Evolutionary conservation across 257 asterid species (phyloP).

Genomic region (Cruciata laevipes): DNA sequence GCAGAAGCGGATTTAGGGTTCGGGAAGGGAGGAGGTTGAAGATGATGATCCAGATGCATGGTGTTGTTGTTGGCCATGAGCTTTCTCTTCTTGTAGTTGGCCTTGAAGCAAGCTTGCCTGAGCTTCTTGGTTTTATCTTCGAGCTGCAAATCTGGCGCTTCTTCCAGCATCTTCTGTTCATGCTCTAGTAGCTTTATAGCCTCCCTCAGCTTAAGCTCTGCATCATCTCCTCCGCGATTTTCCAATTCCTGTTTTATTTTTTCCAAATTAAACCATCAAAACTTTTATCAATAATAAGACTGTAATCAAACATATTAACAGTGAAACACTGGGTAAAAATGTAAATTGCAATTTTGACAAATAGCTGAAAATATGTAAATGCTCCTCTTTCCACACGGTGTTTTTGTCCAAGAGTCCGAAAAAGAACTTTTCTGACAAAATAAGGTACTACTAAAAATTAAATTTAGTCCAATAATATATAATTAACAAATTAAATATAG

Average conservation of each 20-base stretch:
- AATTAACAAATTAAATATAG: too few relatives aligned
- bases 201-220: slow-evolving; percentile 21
- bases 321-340: too few relatives aligned
- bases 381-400: too few relatives aligned
- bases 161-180: slow-evolving; percentile 52
- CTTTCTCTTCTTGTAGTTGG: slow-evolving; percentile 65
- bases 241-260: slow-evolving; percentile 36
- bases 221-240: slow-evolving; percentile 30
- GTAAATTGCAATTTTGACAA: too few relatives aligned
- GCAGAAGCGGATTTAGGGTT: neutral
- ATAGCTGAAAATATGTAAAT: too few relatives aligned
- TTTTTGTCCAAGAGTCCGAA: too few relatives aligned
- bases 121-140: slow-evolving; percentile 58
- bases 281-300: too few relatives aligned
- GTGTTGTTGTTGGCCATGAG: slow-evolving; percentile 16
- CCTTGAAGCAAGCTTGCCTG: slow-evolving; percentile 70
- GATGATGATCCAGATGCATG: slow-evolving; percentile 2
- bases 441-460: too few relatives aligned
- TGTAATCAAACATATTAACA: too few relatives aligned
- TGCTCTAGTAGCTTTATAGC: slow-evolving; percentile 36
- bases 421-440: too few relatives aligned
- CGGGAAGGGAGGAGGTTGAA: neutral
- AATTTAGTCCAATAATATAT: too few relatives aligned
- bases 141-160: slow-evolving; percentile 49
- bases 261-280: neutral